These are phyloP conservation scores for Calonectria pteridis DNA, from an alignment of 2,329 filamentous ascomycete genomes.

Conservation along the genomic window DNA sequence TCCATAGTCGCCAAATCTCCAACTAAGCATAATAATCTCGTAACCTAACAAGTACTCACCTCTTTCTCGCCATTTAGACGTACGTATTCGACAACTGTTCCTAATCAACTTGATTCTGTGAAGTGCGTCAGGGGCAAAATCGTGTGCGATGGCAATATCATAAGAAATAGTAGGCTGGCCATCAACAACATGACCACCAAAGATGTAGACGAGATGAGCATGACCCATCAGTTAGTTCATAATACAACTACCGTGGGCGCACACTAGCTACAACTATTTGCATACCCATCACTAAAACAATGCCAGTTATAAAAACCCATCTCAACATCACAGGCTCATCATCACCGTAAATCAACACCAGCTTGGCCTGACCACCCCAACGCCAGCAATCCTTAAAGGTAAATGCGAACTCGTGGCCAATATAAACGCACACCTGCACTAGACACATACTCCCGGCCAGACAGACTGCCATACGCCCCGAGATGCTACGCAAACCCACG, in stretches of 20 bases:
- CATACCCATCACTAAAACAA: not conserved
- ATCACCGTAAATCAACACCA: not conserved
- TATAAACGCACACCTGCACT: conserved; percentile 29
- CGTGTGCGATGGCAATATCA: not conserved
- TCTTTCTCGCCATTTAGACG: not conserved
- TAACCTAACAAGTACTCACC: not conserved
- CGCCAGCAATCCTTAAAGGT: conserved; percentile 25
- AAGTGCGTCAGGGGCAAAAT: not conserved
- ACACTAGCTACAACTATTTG: not conserved
- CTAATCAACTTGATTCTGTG: not conserved
- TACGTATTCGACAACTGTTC: not conserved
- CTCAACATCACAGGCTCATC: conserved; percentile 3
- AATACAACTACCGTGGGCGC: too few species aligned
- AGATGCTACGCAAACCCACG: conserved; percentile 39
- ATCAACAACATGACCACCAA: not conserved
- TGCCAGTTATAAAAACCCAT: not conserved
- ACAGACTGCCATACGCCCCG: conserved; percentile 26
- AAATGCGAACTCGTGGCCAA: conserved; percentile 21
- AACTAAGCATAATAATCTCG: not conserved
- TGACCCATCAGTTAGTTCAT: not conserved
- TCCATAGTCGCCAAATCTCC: not conserved
- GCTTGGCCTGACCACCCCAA: conserved; percentile 25
- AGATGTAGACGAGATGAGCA: not conserved
- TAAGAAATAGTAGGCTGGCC: not conserved
- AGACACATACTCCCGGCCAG: conserved; percentile 24